phyloP scores from a whole-genome alignment of 139 green algal species.

The Coelastrella sp. region DNA sequence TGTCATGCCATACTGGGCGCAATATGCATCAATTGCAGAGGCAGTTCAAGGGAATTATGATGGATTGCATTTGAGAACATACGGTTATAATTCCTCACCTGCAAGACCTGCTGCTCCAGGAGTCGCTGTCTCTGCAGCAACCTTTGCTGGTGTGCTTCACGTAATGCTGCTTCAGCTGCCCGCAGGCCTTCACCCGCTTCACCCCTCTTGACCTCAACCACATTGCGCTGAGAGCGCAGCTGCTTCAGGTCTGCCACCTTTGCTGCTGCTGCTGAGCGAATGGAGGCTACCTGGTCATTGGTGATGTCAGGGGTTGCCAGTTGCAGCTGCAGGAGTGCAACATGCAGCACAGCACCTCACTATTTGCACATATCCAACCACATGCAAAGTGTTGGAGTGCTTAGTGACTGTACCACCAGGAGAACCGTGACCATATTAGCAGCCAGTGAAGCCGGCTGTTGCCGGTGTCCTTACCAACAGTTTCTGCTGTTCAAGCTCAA shows the following conservation, averaged over 20 bases:
- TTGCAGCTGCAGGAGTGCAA: conserved; percentile 10
- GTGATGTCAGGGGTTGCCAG: conserved; percentile 15
- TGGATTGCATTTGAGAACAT: background rate
- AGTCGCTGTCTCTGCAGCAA: conserved; percentile 18
- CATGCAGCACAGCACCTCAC: background rate
- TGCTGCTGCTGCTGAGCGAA: background rate
- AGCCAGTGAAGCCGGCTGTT: too few species aligned
- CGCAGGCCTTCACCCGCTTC: background rate
- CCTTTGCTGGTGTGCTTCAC: conserved; percentile 27
- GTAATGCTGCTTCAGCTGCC: conserved; percentile 9
- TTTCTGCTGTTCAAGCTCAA: conserved; percentile 33
- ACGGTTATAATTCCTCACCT: background rate
- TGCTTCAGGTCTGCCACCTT: background rate
- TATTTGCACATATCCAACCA: too few species aligned
- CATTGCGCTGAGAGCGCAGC: background rate
- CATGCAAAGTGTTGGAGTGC: background rate
- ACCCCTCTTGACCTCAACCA: background rate
- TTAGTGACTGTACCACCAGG: background rate
- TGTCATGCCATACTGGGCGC: too few species aligned
- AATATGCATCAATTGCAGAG: too few species aligned
- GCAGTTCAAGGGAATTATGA: too few species aligned
- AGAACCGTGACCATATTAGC: background rate
- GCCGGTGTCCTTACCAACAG: conserved; percentile 26
- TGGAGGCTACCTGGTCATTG: background rate
- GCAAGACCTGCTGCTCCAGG: conserved; percentile 28